Percentiles rank a stretch among this genome's conserved stretches.
These are phyloP conservation scores for Acacia confusa DNA, from an alignment of 306 rosid species.

Conservation along the genomic window DNA sequence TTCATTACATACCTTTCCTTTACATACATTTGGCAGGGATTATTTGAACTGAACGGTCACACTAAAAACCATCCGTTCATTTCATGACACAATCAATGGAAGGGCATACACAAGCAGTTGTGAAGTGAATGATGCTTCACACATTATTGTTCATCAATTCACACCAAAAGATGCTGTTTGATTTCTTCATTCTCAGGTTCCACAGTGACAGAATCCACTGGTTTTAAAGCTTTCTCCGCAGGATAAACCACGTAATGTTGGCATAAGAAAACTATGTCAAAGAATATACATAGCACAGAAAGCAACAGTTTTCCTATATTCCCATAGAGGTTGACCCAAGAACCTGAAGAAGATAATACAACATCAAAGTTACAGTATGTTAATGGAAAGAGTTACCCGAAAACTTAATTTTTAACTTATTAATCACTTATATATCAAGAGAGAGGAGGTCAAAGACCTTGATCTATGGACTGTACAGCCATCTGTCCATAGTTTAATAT, in stretches of 20 bases:
- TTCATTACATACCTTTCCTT: too few species aligned
- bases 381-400: background rate
- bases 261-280: slow-evolving; percentile 52
- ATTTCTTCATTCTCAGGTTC: slow-evolving; percentile 27
- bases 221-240: slow-evolving; percentile 12
- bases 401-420: background rate
- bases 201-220: background rate
- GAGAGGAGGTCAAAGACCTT: slow-evolving; percentile 43
- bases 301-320: background rate
- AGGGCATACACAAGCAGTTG: background rate
- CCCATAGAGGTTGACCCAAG: background rate
- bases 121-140: slow-evolving; percentile 25
- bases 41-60: too few species aligned
- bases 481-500: slow-evolving; percentile 61
- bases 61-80: too few species aligned
- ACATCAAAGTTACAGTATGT: slow-evolving; percentile 13
- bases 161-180: slow-evolving; percentile 35
- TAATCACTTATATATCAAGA: background rate
- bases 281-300: background rate
- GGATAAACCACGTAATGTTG: slow-evolving; percentile 43
- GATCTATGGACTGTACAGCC: slow-evolving; percentile 87
- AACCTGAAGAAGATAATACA: background rate
- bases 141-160: slow-evolving; percentile 38
- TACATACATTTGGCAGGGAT: too few species aligned
- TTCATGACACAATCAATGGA: too few species aligned